Percentiles rank a stretch among this genome's conserved stretches.
phyloP scores from a whole-genome alignment of 495 filamentous ascomycete genomes.

The Alectoria sarmentosa region DNA sequence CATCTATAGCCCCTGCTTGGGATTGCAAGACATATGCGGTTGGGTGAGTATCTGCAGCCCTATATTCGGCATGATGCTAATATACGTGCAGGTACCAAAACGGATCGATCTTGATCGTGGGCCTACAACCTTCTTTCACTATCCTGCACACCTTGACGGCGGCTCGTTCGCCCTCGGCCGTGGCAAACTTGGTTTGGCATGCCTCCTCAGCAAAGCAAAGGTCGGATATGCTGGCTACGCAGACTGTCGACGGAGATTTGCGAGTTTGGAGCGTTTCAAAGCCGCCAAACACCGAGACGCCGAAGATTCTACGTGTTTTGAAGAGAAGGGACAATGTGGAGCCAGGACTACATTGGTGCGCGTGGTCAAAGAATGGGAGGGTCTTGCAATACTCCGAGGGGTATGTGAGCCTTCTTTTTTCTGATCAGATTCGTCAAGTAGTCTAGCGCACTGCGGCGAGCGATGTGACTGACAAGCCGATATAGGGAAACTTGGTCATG shows the following conservation, averaged over 20 bases:
- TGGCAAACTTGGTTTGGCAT: conserved; percentile 91
- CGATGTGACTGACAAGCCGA: conserved; percentile 18
- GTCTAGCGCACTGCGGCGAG: not conserved
- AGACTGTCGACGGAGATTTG: conserved; percentile 85
- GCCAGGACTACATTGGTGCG: conserved; percentile 86
- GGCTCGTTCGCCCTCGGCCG: conserved; percentile 72
- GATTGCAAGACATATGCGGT: conserved; percentile 97
- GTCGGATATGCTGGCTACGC: conserved; percentile 94
- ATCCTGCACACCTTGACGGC: conserved; percentile 91
- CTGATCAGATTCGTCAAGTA: not conserved
- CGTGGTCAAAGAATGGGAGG: conserved; percentile 95
- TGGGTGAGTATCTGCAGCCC: conserved; percentile 52
- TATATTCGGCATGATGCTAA: conserved; percentile 27
- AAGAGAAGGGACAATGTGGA: conserved; percentile 69
- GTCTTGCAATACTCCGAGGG: conserved; percentile 90
- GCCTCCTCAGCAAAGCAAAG: conserved; percentile 95
- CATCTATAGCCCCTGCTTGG: conserved; percentile 78
- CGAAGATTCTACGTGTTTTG: conserved; percentile 79
- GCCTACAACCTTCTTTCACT: conserved; percentile 84
- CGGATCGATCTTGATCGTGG: conserved; percentile 86
- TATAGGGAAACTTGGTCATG: conserved; percentile 82
- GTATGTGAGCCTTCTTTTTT: conserved; percentile 46
- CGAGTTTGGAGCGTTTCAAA: conserved; percentile 97
- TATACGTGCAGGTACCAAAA: conserved; percentile 69
- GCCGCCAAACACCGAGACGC: conserved; percentile 62